Evolutionary conservation across 345 rosid species (phyloP).

Genomic region (Hibiscus mutabilis): DNA sequence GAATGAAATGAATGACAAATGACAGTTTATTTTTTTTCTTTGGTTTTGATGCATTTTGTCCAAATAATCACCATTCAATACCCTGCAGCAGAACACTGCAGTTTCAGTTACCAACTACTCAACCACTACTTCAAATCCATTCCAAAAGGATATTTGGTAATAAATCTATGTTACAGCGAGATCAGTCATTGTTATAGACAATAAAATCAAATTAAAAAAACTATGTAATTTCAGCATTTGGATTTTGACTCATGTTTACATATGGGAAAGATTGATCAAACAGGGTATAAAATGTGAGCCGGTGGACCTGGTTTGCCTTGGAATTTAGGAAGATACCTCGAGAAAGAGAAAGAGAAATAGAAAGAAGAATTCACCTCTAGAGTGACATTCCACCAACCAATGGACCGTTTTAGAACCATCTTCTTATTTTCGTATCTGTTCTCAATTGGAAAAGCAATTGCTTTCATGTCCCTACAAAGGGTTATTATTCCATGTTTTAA

Average conservation of each 20-base stretch:
- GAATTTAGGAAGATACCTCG: background rate
- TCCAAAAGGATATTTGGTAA: background rate
- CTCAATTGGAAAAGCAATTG: background rate
- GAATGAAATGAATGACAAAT: constrained; percentile 10
- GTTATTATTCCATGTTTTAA: constrained; percentile 2
- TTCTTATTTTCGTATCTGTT: background rate
- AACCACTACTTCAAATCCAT: background rate
- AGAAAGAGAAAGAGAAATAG: background rate
- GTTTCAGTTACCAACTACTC: constrained; percentile 2
- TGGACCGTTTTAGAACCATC: background rate
- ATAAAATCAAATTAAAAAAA: background rate
- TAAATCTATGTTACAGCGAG: background rate
- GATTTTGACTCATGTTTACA: background rate
- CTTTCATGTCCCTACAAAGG: constrained; percentile 1
- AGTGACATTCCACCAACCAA: constrained; percentile 6
- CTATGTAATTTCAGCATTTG: background rate
- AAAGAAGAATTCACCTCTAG: background rate
- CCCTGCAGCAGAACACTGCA: background rate
- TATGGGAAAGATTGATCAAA: background rate
- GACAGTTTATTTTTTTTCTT: background rate
- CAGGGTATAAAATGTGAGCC: background rate
- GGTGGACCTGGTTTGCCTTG: background rate
- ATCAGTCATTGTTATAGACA: background rate
- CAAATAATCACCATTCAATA: background rate
- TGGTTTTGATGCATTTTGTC: background rate